Base-by-base conservation (phyloP, 495 filamentous ascomycete genomes). In the Chaetomium tenue region DNA sequence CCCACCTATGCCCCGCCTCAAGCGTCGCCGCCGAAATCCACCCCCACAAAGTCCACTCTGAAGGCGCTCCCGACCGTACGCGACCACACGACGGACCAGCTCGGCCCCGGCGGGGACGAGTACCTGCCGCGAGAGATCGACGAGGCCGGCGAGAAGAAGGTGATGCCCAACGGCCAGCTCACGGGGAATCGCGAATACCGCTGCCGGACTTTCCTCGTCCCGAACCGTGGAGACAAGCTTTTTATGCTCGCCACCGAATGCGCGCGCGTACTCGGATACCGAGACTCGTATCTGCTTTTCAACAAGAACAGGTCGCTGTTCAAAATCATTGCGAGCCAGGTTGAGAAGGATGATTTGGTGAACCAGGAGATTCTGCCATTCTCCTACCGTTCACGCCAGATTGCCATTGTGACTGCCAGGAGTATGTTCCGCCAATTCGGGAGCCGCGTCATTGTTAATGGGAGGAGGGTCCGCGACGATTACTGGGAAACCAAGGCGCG, bases 381-480 rank as follows among this genome's bases (percentile, higher is more conserved):
- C 76, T 98, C 94, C 25, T 99, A 99, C 71, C 86, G 95, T 23
- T 99, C 94, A 8, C 89, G 94, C 47, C 94, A 99, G 77, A 99
- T 98, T 64, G 95, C 94, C 28, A 98, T 99, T 63, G 94, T 99
- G 33, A 97, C 94, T 4, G 94, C 94, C n/a, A 88, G 90, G 66
- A 97, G 94, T 53, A 99, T 99, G 94, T 99, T 98, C 74, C 88
- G 94, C 20, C 94, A 99, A 75, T 99, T 99, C 72, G 94, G 94
- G n/a, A 96, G 92, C 70, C 83, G 95, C 59, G 88, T 99, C 44
- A 95, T 99, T 63, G 86, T 88, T 5, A 89, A 91, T 70, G 94
- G 94, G 15, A 82, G 93, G 64, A 86, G 95, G 13, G 94, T 99
- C 40, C 88, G 93, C 37, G 94, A 99, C 77, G 94, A 99, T 74